phyloP scores from a whole-genome alignment of 768 basidiomycete species.

The Amanita thiersii region DNA sequence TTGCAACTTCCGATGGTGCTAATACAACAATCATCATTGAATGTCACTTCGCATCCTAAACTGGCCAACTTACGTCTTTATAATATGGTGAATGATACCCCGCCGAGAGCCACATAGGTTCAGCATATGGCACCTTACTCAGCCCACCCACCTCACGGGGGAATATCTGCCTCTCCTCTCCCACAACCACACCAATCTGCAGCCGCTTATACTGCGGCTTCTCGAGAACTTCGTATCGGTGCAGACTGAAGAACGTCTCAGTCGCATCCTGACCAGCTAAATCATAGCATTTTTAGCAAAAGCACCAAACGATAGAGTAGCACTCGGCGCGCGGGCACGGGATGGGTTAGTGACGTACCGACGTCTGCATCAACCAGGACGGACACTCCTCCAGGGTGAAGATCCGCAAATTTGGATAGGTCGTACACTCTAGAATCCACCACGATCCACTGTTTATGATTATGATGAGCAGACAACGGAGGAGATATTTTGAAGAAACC shows the following conservation, averaged over 20 bases:
- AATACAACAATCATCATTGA: constrained; percentile 16
- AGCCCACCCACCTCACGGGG: constrained; percentile 52
- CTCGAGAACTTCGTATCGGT: constrained; percentile 78
- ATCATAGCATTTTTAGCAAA: not conserved
- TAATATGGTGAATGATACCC: constrained; percentile 78
- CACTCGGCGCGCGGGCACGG: too few species aligned
- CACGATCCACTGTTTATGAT: constrained; percentile 57
- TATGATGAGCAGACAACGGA: not conserved
- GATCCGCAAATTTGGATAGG: constrained; percentile 56
- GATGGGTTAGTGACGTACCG: constrained; percentile 41
- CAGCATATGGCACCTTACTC: constrained; percentile 82
- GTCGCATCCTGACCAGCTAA: constrained; percentile 84
- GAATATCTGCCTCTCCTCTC: constrained; percentile 54
- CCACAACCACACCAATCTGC: constrained; percentile 66
- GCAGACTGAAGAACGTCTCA: constrained; percentile 82
- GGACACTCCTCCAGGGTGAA: constrained; percentile 68
- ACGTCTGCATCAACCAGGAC: constrained; percentile 63
- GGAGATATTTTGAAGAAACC: constrained; percentile 13
- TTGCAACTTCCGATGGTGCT: constrained; percentile 61
- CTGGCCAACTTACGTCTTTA: too few species aligned
- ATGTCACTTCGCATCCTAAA: constrained; percentile 21
- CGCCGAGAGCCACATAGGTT: constrained; percentile 69
- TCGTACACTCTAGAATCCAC: constrained; percentile 56
- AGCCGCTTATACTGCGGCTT: constrained; percentile 73
- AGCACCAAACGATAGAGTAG: not conserved